Evolutionary conservation across 768 basidiomycete genomes (phyloP).

Genomic region (Mycena crocata): DNA sequence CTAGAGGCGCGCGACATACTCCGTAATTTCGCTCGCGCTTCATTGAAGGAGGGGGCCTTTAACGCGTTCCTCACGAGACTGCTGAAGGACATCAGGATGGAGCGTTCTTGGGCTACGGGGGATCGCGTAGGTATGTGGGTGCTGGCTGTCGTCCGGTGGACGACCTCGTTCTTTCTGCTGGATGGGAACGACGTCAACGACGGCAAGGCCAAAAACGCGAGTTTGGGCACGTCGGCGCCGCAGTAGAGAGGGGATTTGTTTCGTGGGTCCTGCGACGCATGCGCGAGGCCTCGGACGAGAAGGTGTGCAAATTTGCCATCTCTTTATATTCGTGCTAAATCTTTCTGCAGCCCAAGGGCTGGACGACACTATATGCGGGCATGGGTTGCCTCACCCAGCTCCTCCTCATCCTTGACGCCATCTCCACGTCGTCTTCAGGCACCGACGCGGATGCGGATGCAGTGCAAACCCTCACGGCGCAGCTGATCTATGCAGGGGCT

Average conservation of each 20-base stretch:
- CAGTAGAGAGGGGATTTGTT: conserved; percentile 89
- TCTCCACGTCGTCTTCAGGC: conserved; percentile 56
- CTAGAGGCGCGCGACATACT: conserved; percentile 73
- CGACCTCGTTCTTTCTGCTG: conserved; percentile 89
- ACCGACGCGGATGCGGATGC: conserved; percentile 61
- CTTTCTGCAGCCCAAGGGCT: conserved; percentile 82
- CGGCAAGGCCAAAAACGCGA: conserved; percentile 57
- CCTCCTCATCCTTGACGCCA: conserved; percentile 86
- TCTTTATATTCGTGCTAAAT: conserved; percentile 17
- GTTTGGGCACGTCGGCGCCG: conserved; percentile 84
- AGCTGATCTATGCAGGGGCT: conserved; percentile 95
- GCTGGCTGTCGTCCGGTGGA: conserved; percentile 90
- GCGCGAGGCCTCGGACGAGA: conserved; percentile 90
- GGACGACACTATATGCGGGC: conserved; percentile 95
- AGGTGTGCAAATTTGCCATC: conserved; percentile 62
- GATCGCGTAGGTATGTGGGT: conserved; percentile 73
- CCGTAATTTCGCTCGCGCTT: conserved; percentile 76
- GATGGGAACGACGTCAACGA: conserved; percentile 50
- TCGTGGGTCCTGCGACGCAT: conserved; percentile 92
- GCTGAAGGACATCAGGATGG: conserved; percentile 95
- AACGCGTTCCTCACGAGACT: conserved; percentile 84
- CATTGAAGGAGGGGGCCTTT: conserved; percentile 73
- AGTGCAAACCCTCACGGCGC: conserved; percentile 85
- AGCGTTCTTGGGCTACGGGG: conserved; percentile 93
- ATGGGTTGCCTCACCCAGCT: conserved; percentile 95